Percentiles rank a stretch among this genome's conserved stretches.
These are phyloP conservation scores for Craspedostauros australis DNA, from an alignment of 108 stramenopile genomes.

Conservation along the genomic window DNA sequence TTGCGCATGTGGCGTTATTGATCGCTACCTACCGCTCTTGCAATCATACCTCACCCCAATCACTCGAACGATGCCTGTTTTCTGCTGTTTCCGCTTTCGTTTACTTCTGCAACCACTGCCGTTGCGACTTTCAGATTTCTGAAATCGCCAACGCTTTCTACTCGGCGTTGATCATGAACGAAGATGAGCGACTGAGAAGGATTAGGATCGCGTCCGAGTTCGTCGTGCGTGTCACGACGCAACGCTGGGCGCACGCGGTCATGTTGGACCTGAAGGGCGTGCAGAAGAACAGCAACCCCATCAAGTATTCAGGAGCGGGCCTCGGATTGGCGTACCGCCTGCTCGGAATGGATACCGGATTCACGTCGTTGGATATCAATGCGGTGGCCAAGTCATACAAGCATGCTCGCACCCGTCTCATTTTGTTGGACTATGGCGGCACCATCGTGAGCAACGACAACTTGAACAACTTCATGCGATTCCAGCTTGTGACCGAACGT, in stretches of 20 bases:
- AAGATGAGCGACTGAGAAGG: conserved; percentile 77
- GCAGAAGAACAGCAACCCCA: conserved; percentile 65
- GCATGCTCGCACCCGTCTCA: conserved; percentile 64
- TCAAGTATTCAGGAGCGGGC: conserved; percentile 81
- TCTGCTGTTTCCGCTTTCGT: not conserved
- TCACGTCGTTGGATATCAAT: conserved; percentile 55
- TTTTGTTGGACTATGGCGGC: conserved; percentile 96
- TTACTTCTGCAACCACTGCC: not conserved
- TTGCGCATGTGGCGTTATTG: no score
- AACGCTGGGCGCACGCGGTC: conserved; percentile 87
- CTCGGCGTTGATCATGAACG: conserved; percentile 66
- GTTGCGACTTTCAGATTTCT: conserved; percentile 29
- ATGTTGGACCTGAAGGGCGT: conserved; percentile 89
- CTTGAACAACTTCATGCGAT: conserved; percentile 68
- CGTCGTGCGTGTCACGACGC: conserved; percentile 89
- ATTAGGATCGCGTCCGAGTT: conserved; percentile 79
- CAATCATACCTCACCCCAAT: no score
- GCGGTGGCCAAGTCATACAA: conserved; percentile 75
- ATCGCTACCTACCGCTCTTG: no score
- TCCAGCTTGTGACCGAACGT: conserved; percentile 92
- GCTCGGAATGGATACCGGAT: conserved; percentile 84
- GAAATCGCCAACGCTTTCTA: conserved; percentile 78
- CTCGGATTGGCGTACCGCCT: conserved; percentile 92
- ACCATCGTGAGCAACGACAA: conserved; percentile 93
- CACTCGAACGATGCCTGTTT: not conserved